phyloP scores from a whole-genome alignment of 306 rosid species.

The Sophora flavescens region DNA sequence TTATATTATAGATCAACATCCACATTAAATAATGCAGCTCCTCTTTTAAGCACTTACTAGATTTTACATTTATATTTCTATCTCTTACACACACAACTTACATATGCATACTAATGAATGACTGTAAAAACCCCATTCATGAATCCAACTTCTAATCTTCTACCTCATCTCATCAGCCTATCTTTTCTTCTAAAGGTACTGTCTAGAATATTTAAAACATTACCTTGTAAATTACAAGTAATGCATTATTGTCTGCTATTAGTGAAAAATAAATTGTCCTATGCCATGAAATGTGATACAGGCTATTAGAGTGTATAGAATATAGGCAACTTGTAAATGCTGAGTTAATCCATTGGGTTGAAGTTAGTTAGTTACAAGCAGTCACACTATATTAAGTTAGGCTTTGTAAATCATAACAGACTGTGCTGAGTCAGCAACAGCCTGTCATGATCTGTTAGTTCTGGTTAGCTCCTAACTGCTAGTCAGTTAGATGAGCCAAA shows the following conservation, averaged over 20 bases:
- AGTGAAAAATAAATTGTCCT: constrained; percentile 19
- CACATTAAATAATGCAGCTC: constrained; percentile 29
- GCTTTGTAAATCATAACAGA: no score
- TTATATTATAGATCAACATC: constrained; percentile 15
- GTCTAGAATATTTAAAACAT: constrained; percentile 19
- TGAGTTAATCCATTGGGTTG: no score
- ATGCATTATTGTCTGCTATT: constrained; percentile 22
- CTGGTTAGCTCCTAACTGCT: no score
- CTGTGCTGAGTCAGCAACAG: no score
- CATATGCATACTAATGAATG: not conserved
- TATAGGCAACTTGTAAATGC: no score
- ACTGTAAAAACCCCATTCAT: not conserved
- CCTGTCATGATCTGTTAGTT: no score
- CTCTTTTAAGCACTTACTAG: constrained; percentile 7
- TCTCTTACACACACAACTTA: constrained; percentile 6
- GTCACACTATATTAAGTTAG: no score
- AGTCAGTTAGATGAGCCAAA: no score
- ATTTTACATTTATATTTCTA: constrained; percentile 31
- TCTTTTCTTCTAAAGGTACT: constrained; percentile 30
- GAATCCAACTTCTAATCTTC: constrained; percentile 14
- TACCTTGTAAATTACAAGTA: not conserved
- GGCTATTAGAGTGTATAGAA: no score
- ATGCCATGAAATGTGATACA: constrained; percentile 11
- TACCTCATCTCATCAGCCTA: constrained; percentile 11
- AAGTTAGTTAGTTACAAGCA: no score